A percentile compares a stretch with the other conserved stretches of the same genome.
These are phyloP conservation scores for Ophiocordyceps sinensis DNA, from an alignment of 2,329 filamentous ascomycete species.

Conservation along the genomic window DNA sequence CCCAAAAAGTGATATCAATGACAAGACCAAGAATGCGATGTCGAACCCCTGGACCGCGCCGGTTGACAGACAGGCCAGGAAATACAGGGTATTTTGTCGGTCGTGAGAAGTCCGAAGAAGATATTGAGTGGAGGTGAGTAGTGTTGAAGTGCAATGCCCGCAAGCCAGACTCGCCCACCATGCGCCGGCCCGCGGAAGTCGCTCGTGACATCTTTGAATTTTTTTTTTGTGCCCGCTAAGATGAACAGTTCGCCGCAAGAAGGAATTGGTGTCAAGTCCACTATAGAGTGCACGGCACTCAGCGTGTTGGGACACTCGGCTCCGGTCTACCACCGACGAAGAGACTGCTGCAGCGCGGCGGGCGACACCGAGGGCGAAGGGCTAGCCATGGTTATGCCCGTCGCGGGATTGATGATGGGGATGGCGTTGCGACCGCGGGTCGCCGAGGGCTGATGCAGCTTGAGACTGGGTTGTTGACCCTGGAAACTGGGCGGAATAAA, in stretches of 20 bases:
- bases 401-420: constrained; percentile 91
- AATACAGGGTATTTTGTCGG: too few species aligned
- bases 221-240: constrained; percentile 32
- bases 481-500: constrained; percentile 54
- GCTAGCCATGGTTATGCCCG: constrained; percentile 76
- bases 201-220: constrained; percentile 24
- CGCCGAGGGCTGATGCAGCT: constrained; percentile 81
- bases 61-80: constrained; percentile 4
- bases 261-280: constrained; percentile 20
- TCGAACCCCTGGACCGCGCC: constrained; percentile 30
- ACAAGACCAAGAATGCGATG: constrained; percentile 26
- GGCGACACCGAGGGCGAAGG: constrained; percentile 62
- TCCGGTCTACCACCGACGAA: constrained; percentile 38
- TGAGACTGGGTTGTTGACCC: constrained; percentile 51
- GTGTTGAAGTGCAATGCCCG: constrained; percentile 3
- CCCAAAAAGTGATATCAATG: constrained; percentile 11
- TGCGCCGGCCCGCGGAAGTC: constrained; percentile 20
- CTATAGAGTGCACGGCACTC: constrained; percentile 17
- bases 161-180: constrained; percentile 12
- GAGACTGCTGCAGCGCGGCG: constrained; percentile 41
- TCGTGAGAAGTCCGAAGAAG: constrained; percentile 31
- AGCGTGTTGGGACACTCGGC: constrained; percentile 4
- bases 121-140: constrained; percentile 11
- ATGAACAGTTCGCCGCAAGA: constrained; percentile 28
- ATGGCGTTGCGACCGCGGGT: constrained; percentile 89